phyloP scores from a whole-genome alignment of 2,329 filamentous ascomycete species.

The Monosporascus sp. region DNA sequence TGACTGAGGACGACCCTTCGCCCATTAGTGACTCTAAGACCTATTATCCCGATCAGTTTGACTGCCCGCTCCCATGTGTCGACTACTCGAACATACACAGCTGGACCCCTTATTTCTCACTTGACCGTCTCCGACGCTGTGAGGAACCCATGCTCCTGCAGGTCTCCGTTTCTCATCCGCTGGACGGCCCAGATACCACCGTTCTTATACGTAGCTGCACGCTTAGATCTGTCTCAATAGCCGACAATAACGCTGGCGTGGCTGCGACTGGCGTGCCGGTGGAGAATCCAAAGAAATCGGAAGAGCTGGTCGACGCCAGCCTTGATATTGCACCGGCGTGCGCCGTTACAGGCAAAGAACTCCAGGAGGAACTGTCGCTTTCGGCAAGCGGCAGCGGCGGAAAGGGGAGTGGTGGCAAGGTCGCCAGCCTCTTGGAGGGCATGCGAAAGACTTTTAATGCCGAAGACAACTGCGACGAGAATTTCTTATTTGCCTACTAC shows the following conservation, averaged over 20 bases:
- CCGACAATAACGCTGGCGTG: background rate
- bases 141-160: slow-evolving; percentile 11
- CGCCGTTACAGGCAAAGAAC: background rate
- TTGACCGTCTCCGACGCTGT: slow-evolving; percentile 14
- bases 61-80: slow-evolving; percentile 13
- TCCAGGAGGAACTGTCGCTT: background rate
- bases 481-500: slow-evolving; percentile 12
- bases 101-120: slow-evolving; percentile 17
- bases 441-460: slow-evolving; percentile 7
- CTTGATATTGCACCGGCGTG: background rate
- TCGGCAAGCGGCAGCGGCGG: background rate
- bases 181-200: slow-evolving; percentile 5
- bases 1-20: slow-evolving; percentile 10
- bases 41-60: slow-evolving; percentile 16
- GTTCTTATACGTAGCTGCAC: slow-evolving; percentile 10
- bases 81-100: slow-evolving; percentile 17
- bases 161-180: slow-evolving; percentile 6
- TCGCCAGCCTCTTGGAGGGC: background rate
- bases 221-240: background rate
- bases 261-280: background rate
- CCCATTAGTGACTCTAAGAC: slow-evolving; percentile 12
- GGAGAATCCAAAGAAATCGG: background rate
- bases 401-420: background rate
- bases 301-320: background rate
- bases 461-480: slow-evolving; percentile 16